These are phyloP conservation scores for Didymella pinodella DNA, from an alignment of 2,329 filamentous ascomycete species.

Conservation along the genomic window DNA sequence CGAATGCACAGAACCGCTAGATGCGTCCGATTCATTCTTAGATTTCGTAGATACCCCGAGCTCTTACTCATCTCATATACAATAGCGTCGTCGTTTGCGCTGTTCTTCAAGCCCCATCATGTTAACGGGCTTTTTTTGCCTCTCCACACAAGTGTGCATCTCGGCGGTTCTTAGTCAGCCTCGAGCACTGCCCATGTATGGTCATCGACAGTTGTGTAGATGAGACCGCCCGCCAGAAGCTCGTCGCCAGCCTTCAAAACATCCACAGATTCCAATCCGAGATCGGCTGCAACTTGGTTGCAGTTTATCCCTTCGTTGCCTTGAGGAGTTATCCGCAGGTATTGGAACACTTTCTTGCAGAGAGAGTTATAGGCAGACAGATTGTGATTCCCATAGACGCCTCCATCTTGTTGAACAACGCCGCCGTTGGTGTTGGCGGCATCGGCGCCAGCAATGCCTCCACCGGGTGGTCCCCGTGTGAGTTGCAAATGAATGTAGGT, in stretches of 20 bases:
- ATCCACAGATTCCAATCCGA: slow-evolving; percentile 72
- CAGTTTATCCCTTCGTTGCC: slow-evolving; percentile 85
- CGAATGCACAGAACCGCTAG: slow-evolving; percentile 43
- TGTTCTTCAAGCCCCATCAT: background rate
- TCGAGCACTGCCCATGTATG: slow-evolving; percentile 89
- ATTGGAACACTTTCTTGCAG: slow-evolving; percentile 75
- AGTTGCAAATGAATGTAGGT: slow-evolving; percentile 87
- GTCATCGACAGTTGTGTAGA: slow-evolving; percentile 93
- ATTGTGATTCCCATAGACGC: slow-evolving; percentile 46
- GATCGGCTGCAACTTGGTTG: slow-evolving; percentile 73
- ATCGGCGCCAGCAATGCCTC: slow-evolving; percentile 49
- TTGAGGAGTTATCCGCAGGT: slow-evolving; percentile 71
- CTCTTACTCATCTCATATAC: background rate
- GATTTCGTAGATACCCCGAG: slow-evolving; percentile 13
- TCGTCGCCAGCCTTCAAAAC: slow-evolving; percentile 83
- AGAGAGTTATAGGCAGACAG: slow-evolving; percentile 55
- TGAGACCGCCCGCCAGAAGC: slow-evolving; percentile 73
- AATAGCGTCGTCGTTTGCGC: background rate
- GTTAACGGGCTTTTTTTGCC: background rate
- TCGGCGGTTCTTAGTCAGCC: slow-evolving; percentile 42
- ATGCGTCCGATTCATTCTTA: slow-evolving; percentile 10
- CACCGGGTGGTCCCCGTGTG: slow-evolving; percentile 71
- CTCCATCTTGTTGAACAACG: slow-evolving; percentile 36
- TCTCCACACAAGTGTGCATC: background rate
- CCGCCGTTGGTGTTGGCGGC: slow-evolving; percentile 44